Base-by-base conservation (phyloP, 2,329 filamentous ascomycete species). In the Mycosphaerella sp. region DNA sequence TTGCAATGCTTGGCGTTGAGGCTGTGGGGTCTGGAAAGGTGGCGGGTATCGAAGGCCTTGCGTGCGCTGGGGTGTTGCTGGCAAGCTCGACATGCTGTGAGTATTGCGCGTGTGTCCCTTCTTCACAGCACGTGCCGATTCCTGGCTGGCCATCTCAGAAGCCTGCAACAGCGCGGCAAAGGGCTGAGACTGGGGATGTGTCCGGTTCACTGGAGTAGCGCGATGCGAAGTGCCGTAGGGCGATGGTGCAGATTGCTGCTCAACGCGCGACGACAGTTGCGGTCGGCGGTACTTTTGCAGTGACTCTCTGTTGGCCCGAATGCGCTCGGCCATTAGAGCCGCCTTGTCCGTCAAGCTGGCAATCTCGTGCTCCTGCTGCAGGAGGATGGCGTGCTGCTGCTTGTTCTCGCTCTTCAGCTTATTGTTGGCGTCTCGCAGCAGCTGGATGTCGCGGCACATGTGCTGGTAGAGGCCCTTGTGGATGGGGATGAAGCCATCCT, bases 271-370 rank as follows among this genome's bases (percentile, higher is more conserved):
- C 14, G 45, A 41, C 2, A 41, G 16, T 13, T 64, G 62, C 13
- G 68, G 69, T 12, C 86, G 85, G 1, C 87, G 86, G 61, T 87
- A 85, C 63, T 86, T 84, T 43, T 95, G 79, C 64, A 95, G 83
- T 64, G 95, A 89, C 65, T 94, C 87, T 56, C 91, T 78, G 65
- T 95, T 95, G 67, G 95, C 88, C 37, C 86, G 82, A 57, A 97
- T 95, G 16, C 91, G 84, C 55, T 84, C 87, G 52, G 90, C 80
- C 44, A 96, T 76, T 66, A 87, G 79, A 35, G 82, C 77, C 49
- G 89, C 86, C 64, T 93, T 86, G 62, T 95, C 88, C 2, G 75
- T 69, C n/a, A 95, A 72, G 46, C 75, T 75, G 6, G 80, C 76
- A 14, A 86, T 80, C 62, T 89, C 84, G 56, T 87, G 85, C 53